Base-by-base conservation (phyloP, 306 rosid genomes). In the Vicia villosa region DNA sequence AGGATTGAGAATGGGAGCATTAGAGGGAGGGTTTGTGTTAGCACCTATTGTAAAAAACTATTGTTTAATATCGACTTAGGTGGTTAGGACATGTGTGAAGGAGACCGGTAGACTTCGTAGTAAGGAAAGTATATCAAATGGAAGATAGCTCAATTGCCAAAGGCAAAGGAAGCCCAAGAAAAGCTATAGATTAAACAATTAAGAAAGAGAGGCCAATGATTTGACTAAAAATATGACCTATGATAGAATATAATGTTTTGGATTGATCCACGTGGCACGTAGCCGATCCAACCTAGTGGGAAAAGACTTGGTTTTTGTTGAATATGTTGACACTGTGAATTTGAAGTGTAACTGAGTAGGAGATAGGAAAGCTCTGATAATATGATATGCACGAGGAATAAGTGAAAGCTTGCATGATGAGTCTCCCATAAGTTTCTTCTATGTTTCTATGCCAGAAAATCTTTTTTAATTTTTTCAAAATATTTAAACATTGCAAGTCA, bases 361-460 rank as follows among this genome's bases (percentile, higher is more conserved):
- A 70, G 5, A 3, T 55, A 10, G 15, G 14, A 36, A 36, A 32
- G n/a, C 43, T 32, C 65, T 16, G 22, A 41, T 55, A 61, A 46
- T 36, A 37, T 20, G 10, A 41, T 8, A 47, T 46, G 45, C n/a
- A 6, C n/a, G 1, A 21, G 61, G 38, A 56, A 9, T 30, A 43
- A 20, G 8, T 16, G 54, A 64, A 66, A 57, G 54, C 32, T 28
- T 66, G 34, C 8, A 19, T 9, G 68, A 8, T 0, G 37, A 63
- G 20, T 30, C 59, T 30, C 15, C 1, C 45, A 47, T 32, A 32
- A 32, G 37, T 66, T 30, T 36, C 19, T 66, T 19, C 22, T 52
- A 47, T 14, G 77, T 74, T 68, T 63, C 40, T 8, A 37, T 36
- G 32, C 13, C 28, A 57, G 68, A 4, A 56, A 56, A 34, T 42